Percentiles rank a stretch among this genome's conserved stretches.
Evolutionary conservation across 2,329 filamentous ascomycete genomes (phyloP).

Genomic region (Penicillium verrucosum): DNA sequence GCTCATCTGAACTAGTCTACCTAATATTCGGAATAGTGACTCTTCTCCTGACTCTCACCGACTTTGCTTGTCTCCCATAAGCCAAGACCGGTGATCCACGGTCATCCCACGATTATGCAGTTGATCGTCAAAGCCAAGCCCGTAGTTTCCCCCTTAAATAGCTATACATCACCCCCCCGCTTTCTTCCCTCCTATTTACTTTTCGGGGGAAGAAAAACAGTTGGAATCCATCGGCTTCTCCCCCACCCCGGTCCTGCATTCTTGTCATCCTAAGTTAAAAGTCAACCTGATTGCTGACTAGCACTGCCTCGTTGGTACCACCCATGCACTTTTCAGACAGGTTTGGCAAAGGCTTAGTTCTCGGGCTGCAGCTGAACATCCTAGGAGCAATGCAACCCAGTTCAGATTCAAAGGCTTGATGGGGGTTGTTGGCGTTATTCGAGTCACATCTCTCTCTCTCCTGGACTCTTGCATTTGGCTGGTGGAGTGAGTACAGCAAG

Average conservation of each 20-base stretch:
- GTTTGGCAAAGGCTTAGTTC: constrained; percentile 22
- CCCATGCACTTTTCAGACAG: neutral
- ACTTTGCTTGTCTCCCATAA: constrained; percentile 3
- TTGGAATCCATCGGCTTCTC: neutral
- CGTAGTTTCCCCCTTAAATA: neutral
- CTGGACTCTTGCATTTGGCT: neutral
- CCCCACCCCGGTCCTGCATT: constrained; percentile 9
- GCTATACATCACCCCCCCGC: neutral
- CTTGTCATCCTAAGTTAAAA: neutral
- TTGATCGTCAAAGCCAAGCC: constrained; percentile 9
- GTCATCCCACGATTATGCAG: neutral
- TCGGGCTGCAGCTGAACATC: neutral
- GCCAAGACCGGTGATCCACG: constrained; percentile 8
- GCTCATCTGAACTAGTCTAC: neutral
- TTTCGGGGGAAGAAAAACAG: neutral
- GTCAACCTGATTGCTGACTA: neutral
- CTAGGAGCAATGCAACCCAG: neutral
- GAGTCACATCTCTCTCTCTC: neutral
- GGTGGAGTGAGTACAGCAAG: neutral
- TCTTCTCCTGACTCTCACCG: neutral
- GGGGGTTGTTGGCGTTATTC: neutral
- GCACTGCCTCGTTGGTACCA: constrained; percentile 3
- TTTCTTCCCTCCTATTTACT: neutral
- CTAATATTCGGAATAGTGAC: neutral
- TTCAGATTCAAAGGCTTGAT: neutral